These are phyloP conservation scores for Nakaseomyces sp. DNA, from an alignment of 1,139 yeast species.

Conservation along the genomic window DNA sequence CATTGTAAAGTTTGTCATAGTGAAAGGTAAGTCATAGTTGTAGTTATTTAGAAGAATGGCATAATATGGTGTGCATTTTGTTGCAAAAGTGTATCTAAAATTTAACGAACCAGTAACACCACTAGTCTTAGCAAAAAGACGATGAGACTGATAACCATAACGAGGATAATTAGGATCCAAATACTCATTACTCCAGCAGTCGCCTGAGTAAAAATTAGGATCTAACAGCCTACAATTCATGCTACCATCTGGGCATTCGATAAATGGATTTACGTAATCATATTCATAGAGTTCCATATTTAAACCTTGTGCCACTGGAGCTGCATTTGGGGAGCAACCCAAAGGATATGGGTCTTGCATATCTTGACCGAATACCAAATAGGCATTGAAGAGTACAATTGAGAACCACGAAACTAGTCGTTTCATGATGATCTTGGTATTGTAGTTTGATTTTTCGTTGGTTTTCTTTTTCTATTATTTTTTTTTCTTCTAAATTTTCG, in stretches of 20 bases:
- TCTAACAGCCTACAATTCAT: background rate
- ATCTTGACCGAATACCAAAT: background rate
- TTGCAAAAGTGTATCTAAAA: background rate
- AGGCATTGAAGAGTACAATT: no score
- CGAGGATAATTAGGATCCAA: background rate
- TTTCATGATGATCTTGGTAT: no score
- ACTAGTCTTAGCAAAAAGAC: background rate
- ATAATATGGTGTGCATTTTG: background rate
- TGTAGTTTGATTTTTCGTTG: no score
- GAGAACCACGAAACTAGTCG: no score
- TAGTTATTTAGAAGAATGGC: background rate
- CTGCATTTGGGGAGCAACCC: background rate
- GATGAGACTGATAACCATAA: background rate
- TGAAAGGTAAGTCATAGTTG: background rate
- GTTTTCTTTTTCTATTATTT: no score
- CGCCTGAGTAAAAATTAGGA: no score
- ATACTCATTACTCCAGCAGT: background rate
- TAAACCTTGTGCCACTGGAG: background rate
- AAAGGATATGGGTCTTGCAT: background rate
- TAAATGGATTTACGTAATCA: background rate
- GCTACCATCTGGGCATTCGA: background rate
- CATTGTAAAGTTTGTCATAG: background rate
- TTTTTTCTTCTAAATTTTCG: no score
- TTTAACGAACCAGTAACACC: background rate
- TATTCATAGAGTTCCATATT: background rate